Conservation (phyloP, 495 filamentous ascomycete species). For the Delitschia confertaspora region DNA sequence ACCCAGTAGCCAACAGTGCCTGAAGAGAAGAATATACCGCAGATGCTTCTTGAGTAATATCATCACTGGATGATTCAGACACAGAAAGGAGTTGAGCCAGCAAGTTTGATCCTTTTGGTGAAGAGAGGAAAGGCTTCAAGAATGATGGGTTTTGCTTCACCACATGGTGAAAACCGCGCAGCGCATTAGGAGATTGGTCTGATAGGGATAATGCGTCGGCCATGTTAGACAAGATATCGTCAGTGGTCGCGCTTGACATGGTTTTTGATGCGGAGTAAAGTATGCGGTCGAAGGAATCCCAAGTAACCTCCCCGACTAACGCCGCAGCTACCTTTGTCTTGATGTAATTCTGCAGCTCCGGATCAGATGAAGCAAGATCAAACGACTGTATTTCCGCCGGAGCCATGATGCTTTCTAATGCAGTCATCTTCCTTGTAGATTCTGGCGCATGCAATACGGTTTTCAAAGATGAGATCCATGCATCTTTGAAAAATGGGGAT, state of each 20-base stretch:
- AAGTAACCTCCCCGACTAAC: constrained; percentile 23
- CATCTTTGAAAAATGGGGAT: constrained; percentile 19
- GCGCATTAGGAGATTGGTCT: constrained; percentile 23
- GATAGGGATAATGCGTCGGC: constrained; percentile 31
- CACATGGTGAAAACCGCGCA: constrained; percentile 34
- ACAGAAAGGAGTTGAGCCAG: constrained; percentile 49
- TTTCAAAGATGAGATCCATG: constrained; percentile 29
- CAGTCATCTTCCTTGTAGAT: constrained; percentile 25
- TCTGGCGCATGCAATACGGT: constrained; percentile 25
- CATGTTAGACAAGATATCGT: constrained; percentile 31
- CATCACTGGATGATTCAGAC: constrained; percentile 47
- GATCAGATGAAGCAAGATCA: constrained; percentile 15
- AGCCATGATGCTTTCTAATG: constrained; percentile 31
- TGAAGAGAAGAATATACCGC: constrained; percentile 31
- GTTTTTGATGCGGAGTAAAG: constrained; percentile 20
- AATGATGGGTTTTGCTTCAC: constrained; percentile 25
- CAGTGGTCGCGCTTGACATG: constrained; percentile 19
- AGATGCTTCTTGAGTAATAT: constrained; percentile 44
- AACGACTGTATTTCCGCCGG: constrained; percentile 24
- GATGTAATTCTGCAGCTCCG: constrained; percentile 32
- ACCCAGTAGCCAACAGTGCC: constrained; percentile 9
- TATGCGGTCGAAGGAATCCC: constrained; percentile 24
- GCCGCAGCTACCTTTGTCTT: constrained; percentile 8
- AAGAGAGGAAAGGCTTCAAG: constrained; percentile 30
- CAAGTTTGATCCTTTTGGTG: constrained; percentile 43